Conservation (phyloP, 768 basidiomycete species). For the Tulasnella sp. region DNA sequence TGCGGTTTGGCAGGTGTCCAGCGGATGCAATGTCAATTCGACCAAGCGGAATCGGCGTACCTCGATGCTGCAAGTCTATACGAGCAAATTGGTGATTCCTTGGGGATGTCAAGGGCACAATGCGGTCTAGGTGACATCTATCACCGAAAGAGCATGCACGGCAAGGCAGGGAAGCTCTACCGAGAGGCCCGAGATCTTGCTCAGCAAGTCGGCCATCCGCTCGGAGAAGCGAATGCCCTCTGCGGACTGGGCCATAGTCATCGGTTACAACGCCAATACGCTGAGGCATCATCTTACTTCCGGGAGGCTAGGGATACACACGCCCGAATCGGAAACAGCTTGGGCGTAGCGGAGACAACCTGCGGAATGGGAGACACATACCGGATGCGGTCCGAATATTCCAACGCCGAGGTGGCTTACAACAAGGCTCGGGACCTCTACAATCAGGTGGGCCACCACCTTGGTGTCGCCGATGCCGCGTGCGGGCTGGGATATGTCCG, state of each 20-base stretch:
- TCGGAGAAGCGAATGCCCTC: not conserved
- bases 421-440: not conserved
- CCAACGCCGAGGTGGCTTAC: not conserved
- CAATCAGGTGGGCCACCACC: not conserved
- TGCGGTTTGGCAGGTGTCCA: not conserved
- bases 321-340: not conserved
- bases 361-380: not conserved
- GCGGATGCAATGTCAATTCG: not conserved
- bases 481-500: not conserved
- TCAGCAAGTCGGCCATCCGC: not conserved
- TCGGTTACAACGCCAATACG: not conserved
- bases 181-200: not conserved
- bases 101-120: not conserved
- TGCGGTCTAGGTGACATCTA: not conserved
- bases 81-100: not conserved
- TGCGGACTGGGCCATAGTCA: not conserved
- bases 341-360: not conserved
- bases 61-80: not conserved
- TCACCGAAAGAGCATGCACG: not conserved
- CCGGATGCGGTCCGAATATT: not conserved
- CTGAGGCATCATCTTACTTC: not conserved
- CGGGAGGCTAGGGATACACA: not conserved
- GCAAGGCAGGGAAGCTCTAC: not conserved
- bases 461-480: not conserved
- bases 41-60: not conserved